Conservation (phyloP, 805 yeast genomes). For the Ogataea sp. region DNA sequence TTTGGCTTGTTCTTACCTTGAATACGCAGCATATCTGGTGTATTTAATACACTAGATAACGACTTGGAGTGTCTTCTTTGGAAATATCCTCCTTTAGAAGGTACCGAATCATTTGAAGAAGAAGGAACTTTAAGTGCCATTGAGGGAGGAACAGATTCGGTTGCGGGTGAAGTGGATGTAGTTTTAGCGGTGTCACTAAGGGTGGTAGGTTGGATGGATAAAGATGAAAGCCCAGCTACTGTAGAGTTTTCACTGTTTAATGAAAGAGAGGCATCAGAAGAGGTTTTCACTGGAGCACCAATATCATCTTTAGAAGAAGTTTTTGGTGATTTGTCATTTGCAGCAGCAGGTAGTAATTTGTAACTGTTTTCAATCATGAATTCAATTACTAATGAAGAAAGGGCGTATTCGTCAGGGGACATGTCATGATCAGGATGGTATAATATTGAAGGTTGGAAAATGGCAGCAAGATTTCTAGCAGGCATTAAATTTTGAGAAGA, state of each 20-base stretch:
- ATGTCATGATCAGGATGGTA: conserved; percentile 91
- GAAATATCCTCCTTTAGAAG: neutral
- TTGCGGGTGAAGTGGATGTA: too few species aligned
- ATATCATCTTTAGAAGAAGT: neutral
- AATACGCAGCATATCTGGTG: conserved; percentile 30
- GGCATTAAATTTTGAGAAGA: conserved; percentile 82
- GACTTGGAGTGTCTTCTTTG: conserved; percentile 31
- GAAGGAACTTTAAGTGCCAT: conserved; percentile 2
- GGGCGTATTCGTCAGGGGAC: conserved; percentile 84
- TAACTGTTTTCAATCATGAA: conserved; percentile 83
- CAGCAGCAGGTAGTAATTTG: conserved; percentile 53
- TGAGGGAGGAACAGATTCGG: neutral
- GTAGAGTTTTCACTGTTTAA: too few species aligned
- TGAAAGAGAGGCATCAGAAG: too few species aligned
- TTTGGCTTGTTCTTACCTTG: conserved; percentile 2
- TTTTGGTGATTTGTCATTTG: neutral
- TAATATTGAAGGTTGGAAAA: conserved; percentile 92
- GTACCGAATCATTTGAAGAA: neutral
- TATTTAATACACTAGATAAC: conserved; percentile 37
- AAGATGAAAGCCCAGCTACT: too few species aligned
- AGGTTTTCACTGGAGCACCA: too few species aligned
- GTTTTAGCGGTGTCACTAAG: too few species aligned
- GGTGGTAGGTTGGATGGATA: too few species aligned
- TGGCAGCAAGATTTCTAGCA: conserved; percentile 86
- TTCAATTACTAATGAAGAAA: conserved; percentile 80